phyloP scores from a whole-genome alignment of 2,329 filamentous ascomycete species.

The Gyromitra esculenta region DNA sequence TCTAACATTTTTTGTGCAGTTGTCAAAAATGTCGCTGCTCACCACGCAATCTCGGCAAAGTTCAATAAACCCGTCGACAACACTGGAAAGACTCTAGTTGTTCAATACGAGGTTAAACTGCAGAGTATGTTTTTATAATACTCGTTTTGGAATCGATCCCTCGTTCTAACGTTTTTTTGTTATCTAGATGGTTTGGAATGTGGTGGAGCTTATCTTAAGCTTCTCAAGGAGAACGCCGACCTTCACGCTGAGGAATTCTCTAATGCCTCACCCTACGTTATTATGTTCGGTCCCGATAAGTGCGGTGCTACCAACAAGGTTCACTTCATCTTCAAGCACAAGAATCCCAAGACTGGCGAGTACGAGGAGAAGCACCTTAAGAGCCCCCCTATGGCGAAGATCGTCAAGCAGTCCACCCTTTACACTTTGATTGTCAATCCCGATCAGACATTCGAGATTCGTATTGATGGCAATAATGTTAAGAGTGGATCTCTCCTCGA shows the following conservation, averaged over 20 bases:
- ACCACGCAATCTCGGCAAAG: slow-evolving; percentile 99
- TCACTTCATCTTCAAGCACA: slow-evolving; percentile 99
- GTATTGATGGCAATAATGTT: slow-evolving; percentile 87
- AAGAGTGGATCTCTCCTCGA: slow-evolving; percentile 92
- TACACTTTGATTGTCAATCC: slow-evolving; percentile 97
- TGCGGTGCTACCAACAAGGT: slow-evolving; percentile 99
- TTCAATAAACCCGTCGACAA: slow-evolving; percentile 96
- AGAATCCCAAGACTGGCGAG: slow-evolving; percentile 99
- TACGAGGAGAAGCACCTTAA: slow-evolving; percentile 99
- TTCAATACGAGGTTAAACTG: slow-evolving; percentile 99
- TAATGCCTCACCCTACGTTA: slow-evolving; percentile 95
- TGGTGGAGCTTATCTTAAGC: slow-evolving; percentile 98
- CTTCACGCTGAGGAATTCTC: slow-evolving; percentile 98
- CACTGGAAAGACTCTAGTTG: slow-evolving; percentile 95
- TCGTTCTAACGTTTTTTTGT: slow-evolving; percentile 58
- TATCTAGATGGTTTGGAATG: slow-evolving; percentile 88
- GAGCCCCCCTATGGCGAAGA: slow-evolving; percentile 82
- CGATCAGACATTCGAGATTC: slow-evolving; percentile 93
- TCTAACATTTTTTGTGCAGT: slow-evolving; percentile 64
- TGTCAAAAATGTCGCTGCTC: slow-evolving; percentile 95
- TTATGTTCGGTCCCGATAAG: slow-evolving; percentile 99
- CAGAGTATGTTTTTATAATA: slow-evolving; percentile 74
- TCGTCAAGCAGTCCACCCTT: slow-evolving; percentile 89
- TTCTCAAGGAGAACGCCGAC: slow-evolving; percentile 95
- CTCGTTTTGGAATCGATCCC: slow-evolving; percentile 37